Percentiles rank a stretch among this genome's conserved stretches.
Evolutionary conservation across 2,329 filamentous ascomycete species (phyloP).

Genomic region (Penicillium occitanis): DNA sequence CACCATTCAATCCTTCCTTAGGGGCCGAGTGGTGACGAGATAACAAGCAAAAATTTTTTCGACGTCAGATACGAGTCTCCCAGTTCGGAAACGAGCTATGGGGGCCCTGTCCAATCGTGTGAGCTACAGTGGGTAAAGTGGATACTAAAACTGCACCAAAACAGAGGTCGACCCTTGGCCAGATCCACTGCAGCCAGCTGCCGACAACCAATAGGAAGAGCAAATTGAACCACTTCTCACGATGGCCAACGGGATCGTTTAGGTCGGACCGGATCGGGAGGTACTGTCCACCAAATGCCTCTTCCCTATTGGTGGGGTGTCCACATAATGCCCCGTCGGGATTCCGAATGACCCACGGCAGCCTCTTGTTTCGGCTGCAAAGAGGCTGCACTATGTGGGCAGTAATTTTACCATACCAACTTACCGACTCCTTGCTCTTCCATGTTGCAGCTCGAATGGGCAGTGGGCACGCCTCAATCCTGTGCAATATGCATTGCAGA

Average conservation of each 20-base stretch:
- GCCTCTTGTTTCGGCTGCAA: constrained; percentile 5
- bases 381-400: constrained; percentile 12
- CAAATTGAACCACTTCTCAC: background rate
- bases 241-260: constrained; percentile 4
- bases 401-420: constrained; percentile 8
- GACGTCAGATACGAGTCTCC: constrained; percentile 7
- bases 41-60: constrained; percentile 9
- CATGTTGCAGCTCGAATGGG: background rate
- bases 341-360: constrained; percentile 20
- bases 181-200: constrained; percentile 1
- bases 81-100: constrained; percentile 15
- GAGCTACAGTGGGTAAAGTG: background rate
- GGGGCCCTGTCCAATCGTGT: background rate
- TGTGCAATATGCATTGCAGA: background rate
- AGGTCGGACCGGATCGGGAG: constrained; percentile 19
- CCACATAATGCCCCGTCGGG: constrained; percentile 12
- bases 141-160: background rate
- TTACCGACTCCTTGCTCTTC: background rate
- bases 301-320: background rate
- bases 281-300: background rate
- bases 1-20: background rate
- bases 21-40: background rate
- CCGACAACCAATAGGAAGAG: background rate
- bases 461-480: background rate
- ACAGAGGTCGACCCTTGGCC: constrained; percentile 4